Conservation (phyloP, 768 basidiomycete species). For the Kwoniella bestiolae region DNA sequence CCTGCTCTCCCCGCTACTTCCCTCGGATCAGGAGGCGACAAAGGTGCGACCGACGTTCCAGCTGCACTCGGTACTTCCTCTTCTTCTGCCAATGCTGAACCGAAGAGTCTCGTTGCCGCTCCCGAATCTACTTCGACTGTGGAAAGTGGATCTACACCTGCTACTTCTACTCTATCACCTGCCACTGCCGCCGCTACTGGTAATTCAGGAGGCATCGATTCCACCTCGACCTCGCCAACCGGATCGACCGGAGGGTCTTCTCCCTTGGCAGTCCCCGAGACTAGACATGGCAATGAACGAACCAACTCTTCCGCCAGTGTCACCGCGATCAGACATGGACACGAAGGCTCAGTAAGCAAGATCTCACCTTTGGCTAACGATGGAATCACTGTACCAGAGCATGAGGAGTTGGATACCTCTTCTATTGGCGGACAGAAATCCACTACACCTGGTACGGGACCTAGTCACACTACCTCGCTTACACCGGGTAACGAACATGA, state of each 20-base stretch:
- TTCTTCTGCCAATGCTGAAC: background rate
- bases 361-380: slow-evolving; percentile 15
- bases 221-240: background rate
- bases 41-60: slow-evolving; percentile 44
- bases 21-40: slow-evolving; percentile 36
- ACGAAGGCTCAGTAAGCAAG: slow-evolving; percentile 30
- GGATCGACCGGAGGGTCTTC: slow-evolving; percentile 4
- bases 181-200: slow-evolving; percentile 3
- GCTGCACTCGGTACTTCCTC: slow-evolving; percentile 24
- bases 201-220: background rate
- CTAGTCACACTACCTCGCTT: slow-evolving; percentile 17
- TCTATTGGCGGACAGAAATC: background rate
- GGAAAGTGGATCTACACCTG: background rate
- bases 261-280: slow-evolving; percentile 19
- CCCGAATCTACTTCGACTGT: slow-evolving; percentile 5
- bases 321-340: slow-evolving; percentile 49
- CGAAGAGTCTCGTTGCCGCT: background rate
- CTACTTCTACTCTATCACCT: slow-evolving; percentile 1
- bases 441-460: slow-evolving; percentile 8
- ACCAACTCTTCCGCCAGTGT: slow-evolving; percentile 38
- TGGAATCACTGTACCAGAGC: slow-evolving; percentile 2
- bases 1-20: slow-evolving; percentile 38
- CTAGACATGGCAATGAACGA: slow-evolving; percentile 36
- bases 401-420: slow-evolving; percentile 9
- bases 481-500: slow-evolving; percentile 38